Conservation (phyloP, 306 rosid species). For the Corylus americana region DNA sequence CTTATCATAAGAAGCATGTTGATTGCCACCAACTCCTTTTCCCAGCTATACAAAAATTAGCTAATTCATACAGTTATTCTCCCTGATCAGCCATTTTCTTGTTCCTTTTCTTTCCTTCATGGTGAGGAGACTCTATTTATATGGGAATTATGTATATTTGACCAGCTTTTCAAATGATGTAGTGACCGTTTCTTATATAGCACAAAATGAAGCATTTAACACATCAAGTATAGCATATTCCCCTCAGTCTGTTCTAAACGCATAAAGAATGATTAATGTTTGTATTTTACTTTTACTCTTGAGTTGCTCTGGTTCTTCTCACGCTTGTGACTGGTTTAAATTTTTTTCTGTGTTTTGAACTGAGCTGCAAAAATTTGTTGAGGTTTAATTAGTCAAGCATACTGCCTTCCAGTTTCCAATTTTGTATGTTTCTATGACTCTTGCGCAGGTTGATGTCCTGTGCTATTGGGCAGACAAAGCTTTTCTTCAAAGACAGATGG, state of each 20-base stretch:
- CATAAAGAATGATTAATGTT: not conserved
- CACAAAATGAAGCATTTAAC: not conserved
- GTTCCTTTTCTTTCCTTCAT: conserved; percentile 5
- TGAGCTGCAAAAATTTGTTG: not conserved
- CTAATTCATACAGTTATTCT: not conserved
- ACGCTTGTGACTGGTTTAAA: not conserved
- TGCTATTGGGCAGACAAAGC: conserved; percentile 45
- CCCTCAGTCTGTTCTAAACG: not conserved
- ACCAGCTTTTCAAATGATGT: not conserved
- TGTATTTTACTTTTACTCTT: not conserved
- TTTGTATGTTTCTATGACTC: conserved; percentile 36
- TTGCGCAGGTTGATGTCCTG: conserved; percentile 51
- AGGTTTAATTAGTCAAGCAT: conserved; percentile 16
- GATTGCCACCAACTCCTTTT: conserved; percentile 18
- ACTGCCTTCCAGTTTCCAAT: conserved; percentile 29
- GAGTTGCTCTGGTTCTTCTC: not conserved
- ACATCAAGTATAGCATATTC: not conserved
- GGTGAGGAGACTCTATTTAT: not conserved
- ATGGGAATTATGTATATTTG: not conserved
- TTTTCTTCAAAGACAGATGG: conserved; percentile 38
- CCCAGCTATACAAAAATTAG: conserved; percentile 7
- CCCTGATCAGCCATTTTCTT: conserved; percentile 1
- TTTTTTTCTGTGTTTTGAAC: not conserved
- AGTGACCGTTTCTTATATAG: not conserved
- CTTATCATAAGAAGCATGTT: conserved; percentile 36